Evolutionary conservation across 1,284 basidiomycete genomes (phyloP).

Genomic region (Apiotrichum montevideense): DNA sequence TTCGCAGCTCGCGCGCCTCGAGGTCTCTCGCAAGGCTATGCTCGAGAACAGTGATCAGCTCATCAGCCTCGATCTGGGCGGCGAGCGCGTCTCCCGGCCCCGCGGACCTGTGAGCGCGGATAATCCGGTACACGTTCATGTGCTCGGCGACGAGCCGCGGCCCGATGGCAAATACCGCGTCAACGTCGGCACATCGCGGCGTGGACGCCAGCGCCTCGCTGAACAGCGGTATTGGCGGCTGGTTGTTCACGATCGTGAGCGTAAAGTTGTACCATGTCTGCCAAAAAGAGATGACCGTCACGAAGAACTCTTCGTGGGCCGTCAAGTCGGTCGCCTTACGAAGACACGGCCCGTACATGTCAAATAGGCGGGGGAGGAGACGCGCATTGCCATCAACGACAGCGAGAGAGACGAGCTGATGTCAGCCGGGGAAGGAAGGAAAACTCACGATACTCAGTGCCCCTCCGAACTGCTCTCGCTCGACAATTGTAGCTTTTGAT

Average conservation of each 20-base stretch:
- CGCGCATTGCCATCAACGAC: slow-evolving; percentile 15
- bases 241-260: slow-evolving; percentile 5
- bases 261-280: slow-evolving; percentile 13
- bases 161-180: slow-evolving; percentile 5
- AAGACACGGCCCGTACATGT: not conserved
- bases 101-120: not conserved
- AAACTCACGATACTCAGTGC: slow-evolving; percentile 4
- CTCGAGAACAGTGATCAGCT: slow-evolving; percentile 1
- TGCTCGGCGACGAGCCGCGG: not conserved
- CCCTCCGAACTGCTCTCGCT: slow-evolving; percentile 12
- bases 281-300: slow-evolving; percentile 1
- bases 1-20: not conserved
- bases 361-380: slow-evolving; percentile 7
- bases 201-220: slow-evolving; percentile 1
- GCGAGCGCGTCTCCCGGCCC: not conserved
- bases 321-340: no score
- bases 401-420: slow-evolving; percentile 12
- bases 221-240: not conserved
- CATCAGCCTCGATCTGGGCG: slow-evolving; percentile 14
- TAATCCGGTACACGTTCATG: not conserved
- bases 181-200: not conserved
- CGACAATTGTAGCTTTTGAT: not conserved
- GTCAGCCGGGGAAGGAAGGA: not conserved
- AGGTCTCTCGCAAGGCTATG: slow-evolving; percentile 3
- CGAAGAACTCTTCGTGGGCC: slow-evolving; percentile 8